Percentiles rank a stretch among this genome's conserved stretches.
Conservation (phyloP, 345 rosid species). For the Melaleuca alternifolia region DNA sequence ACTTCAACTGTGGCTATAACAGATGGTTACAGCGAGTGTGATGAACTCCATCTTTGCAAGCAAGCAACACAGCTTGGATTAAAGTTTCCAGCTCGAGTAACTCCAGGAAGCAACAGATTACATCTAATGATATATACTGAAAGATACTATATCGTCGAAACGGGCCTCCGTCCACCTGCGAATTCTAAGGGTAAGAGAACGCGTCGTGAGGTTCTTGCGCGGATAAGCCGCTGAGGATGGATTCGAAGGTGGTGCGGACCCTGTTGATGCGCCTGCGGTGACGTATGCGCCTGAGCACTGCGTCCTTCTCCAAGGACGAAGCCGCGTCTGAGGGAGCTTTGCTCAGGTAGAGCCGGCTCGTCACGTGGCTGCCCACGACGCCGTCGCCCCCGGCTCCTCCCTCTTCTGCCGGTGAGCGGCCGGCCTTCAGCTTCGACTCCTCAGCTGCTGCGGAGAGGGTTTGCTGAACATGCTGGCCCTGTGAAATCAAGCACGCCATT, state of each 20-base stretch:
- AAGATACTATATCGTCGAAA: background rate
- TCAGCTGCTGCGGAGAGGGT: background rate
- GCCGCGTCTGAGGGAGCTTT: constrained; percentile 1
- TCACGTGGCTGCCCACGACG: background rate
- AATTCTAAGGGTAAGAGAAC: constrained; percentile 15
- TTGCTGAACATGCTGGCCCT: background rate
- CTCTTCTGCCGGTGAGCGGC: background rate
- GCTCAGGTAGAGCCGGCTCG: constrained; percentile 8
- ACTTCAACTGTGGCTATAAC: background rate
- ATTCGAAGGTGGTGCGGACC: constrained; percentile 5
- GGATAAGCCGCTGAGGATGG: background rate
- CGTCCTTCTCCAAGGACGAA: constrained; percentile 12
- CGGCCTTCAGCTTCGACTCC: background rate
- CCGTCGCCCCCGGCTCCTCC: background rate
- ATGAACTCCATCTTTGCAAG: background rate
- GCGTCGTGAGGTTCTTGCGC: constrained; percentile 7
- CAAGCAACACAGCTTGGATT: background rate
- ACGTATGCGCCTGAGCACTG: constrained; percentile 20
- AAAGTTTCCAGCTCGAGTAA: background rate
- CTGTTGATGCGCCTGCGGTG: constrained; percentile 23
- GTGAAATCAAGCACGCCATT: background rate
- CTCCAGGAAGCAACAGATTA: background rate
- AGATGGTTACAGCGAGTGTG: background rate
- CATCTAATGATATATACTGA: background rate
- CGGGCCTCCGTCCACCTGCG: background rate